Conservation (phyloP, 257 asterid genomes). For the Solanum chilense region DNA sequence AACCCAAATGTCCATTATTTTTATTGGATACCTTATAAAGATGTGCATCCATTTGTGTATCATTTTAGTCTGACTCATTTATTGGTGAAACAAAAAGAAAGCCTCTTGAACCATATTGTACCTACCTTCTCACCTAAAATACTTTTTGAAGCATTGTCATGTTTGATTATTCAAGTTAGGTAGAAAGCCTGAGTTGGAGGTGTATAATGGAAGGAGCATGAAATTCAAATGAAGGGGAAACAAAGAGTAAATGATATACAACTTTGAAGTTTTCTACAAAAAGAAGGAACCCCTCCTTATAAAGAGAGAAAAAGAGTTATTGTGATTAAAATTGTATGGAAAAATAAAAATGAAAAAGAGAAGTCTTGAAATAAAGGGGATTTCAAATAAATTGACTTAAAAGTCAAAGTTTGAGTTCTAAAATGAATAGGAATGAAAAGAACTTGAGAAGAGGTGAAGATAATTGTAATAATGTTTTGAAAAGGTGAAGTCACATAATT, state of each 20-base stretch:
- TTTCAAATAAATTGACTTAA: too few species aligned
- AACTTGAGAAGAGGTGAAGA: not conserved
- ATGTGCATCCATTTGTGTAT: too few species aligned
- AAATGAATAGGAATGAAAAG: not conserved
- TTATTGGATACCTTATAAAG: not conserved
- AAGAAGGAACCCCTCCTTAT: not conserved
- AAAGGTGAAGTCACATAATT: not conserved
- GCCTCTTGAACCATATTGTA: not conserved
- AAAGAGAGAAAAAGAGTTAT: too few species aligned
- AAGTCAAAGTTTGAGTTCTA: not conserved
- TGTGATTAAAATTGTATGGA: not conserved
- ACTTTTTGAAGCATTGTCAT: too few species aligned
- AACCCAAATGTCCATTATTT: not conserved
- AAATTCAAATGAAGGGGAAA: not conserved
- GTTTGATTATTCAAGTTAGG: not conserved
- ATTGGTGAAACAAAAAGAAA: too few species aligned
- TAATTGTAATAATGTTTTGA: not conserved
- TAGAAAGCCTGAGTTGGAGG: not conserved
- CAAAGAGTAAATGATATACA: too few species aligned
- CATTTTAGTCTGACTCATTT: too few species aligned
- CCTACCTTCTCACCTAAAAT: too few species aligned
- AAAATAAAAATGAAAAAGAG: too few species aligned
- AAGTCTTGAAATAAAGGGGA: not conserved
- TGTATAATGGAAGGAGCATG: not conserved
- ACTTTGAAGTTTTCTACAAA: not conserved